A percentile compares a stretch with the other conserved stretches of the same genome.
These are phyloP conservation scores for Pseudogymnoascus sp. DNA, from an alignment of 2,329 filamentous ascomycete species.

Conservation along the genomic window DNA sequence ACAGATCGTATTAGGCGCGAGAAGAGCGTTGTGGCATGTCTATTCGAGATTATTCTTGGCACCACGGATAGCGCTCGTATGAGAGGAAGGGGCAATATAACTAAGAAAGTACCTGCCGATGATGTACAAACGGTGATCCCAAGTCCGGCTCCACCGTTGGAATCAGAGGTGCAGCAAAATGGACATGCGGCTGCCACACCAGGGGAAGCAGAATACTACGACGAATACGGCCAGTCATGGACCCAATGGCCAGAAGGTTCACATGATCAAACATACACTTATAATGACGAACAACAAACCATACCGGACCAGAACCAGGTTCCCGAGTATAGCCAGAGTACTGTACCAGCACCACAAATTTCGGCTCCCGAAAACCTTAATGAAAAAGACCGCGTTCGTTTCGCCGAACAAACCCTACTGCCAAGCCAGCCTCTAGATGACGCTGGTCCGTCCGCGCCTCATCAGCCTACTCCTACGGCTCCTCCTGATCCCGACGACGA, in stretches of 20 bases:
- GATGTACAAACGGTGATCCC: slow-evolving; percentile 12
- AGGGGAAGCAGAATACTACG: slow-evolving; percentile 4
- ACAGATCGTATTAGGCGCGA: slow-evolving; percentile 80
- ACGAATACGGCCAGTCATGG: not conserved
- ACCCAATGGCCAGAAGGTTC: not conserved
- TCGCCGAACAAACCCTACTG: slow-evolving; percentile 69
- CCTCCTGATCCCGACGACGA: slow-evolving; percentile 18
- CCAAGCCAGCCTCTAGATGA: slow-evolving; percentile 62
- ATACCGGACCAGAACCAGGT: slow-evolving; percentile 29
- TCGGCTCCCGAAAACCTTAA: slow-evolving; percentile 55
- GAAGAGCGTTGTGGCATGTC: slow-evolving; percentile 82
- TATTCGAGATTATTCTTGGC: slow-evolving; percentile 81
- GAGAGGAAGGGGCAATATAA: slow-evolving; percentile 22
- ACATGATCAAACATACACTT: slow-evolving; percentile 23
- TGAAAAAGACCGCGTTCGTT: slow-evolving; percentile 74
- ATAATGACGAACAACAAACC: slow-evolving; percentile 23
- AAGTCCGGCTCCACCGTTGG: slow-evolving; percentile 20
- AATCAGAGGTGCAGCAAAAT: slow-evolving; percentile 29
- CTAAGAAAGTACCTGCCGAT: not conserved
- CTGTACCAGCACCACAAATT: slow-evolving; percentile 53
- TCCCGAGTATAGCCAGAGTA: slow-evolving; percentile 36
- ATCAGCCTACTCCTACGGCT: slow-evolving; percentile 20
- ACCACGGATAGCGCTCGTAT: slow-evolving; percentile 61
- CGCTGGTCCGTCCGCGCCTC: slow-evolving; percentile 37
- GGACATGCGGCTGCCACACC: slow-evolving; percentile 14